phyloP scores from a whole-genome alignment of 306 rosid species.

The Cyclanthera cordifolia region DNA sequence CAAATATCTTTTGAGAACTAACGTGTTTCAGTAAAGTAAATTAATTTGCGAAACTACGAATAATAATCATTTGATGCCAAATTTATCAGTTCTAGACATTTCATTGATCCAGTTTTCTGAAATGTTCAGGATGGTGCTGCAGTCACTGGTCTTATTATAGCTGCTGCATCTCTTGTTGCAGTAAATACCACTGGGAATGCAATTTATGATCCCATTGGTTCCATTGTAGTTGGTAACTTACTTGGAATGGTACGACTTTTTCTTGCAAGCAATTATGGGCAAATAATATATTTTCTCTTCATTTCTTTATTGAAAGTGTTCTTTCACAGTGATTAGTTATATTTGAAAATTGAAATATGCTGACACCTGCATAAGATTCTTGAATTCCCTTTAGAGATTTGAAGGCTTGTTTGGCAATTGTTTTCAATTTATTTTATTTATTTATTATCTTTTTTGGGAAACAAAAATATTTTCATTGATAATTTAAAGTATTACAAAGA shows the following conservation, averaged over 20 bases:
- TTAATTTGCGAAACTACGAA: not conserved
- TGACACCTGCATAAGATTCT: not conserved
- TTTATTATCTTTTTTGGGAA: too few species aligned
- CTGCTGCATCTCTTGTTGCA: conserved; percentile 88
- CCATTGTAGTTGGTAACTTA: conserved; percentile 81
- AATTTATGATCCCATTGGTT: conserved; percentile 90
- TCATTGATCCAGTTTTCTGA: conserved; percentile 9
- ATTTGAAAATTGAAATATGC: not conserved
- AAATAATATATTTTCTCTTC: not conserved
- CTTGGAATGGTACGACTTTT: conserved; percentile 76
- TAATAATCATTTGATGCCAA: not conserved
- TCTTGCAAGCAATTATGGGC: not conserved
- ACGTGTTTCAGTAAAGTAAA: too few species aligned
- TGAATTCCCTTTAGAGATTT: not conserved
- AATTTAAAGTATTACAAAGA: too few species aligned
- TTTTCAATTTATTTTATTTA: not conserved
- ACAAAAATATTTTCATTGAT: too few species aligned
- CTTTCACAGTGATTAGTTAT: not conserved
- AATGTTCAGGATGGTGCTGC: conserved; percentile 96
- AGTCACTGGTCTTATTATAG: conserved; percentile 80
- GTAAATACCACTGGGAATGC: conserved; percentile 76
- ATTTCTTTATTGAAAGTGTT: not conserved
- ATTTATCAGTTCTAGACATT: not conserved
- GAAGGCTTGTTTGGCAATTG: not conserved
- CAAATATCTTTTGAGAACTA: not conserved